These are phyloP conservation scores for Flammula alnicola DNA, from an alignment of 1,284 basidiomycete species.

Conservation along the genomic window DNA sequence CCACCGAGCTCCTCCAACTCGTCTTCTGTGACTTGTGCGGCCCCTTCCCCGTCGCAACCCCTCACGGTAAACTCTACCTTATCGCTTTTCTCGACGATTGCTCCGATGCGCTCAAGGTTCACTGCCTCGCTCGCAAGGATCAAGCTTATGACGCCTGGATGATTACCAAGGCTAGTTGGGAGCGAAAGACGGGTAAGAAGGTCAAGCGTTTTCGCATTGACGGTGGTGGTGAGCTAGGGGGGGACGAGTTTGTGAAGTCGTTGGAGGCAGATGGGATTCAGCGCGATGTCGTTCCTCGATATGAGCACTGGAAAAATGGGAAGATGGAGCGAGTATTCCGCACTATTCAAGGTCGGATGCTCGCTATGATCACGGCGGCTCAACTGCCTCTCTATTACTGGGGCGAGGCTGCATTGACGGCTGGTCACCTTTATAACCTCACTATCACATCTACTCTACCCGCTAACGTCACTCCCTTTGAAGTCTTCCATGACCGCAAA, in stretches of 20 bases:
- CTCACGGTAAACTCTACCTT: conserved; percentile 13
- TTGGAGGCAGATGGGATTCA: conserved; percentile 1
- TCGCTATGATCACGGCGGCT: conserved; percentile 8
- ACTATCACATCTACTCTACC: conserved; percentile 1
- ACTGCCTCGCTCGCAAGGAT: neutral
- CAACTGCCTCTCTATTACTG: conserved; percentile 9
- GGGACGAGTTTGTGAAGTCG: neutral
- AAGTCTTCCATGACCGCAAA: conserved; percentile 1
- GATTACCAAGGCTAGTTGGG: conserved; percentile 1
- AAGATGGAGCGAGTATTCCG: conserved; percentile 5
- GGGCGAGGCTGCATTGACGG: conserved; percentile 14
- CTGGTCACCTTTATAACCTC: neutral
- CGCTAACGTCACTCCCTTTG: conserved; percentile 3
- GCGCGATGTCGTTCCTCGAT: neutral
- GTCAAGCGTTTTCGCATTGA: conserved; percentile 2
- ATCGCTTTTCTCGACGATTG: conserved; percentile 10
- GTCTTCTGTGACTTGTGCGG: conserved; percentile 12
- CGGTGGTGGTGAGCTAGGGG: conserved; percentile 5
- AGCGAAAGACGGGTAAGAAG: neutral
- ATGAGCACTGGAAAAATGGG: conserved; percentile 16
- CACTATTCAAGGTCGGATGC: conserved; percentile 8
- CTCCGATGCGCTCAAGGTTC: conserved; percentile 1
- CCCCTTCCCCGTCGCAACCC: conserved; percentile 15
- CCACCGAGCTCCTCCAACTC: conserved; percentile 1
- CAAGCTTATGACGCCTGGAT: conserved; percentile 4